A percentile compares a stretch with the other conserved stretches of the same genome.
phyloP scores from a whole-genome alignment of 331 rosid species.

The Cydonia oblonga region DNA sequence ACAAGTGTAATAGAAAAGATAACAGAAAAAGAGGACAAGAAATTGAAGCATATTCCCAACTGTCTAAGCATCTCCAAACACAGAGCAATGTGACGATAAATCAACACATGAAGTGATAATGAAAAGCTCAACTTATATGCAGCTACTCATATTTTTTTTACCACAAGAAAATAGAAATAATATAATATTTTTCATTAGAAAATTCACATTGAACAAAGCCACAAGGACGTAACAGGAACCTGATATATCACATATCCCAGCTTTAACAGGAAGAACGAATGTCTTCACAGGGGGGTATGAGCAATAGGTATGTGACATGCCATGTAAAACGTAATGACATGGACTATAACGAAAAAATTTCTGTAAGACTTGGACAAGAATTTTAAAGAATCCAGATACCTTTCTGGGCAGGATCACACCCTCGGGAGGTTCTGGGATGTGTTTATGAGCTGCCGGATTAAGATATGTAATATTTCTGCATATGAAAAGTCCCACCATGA shows the following conservation, averaged over 20 bases:
- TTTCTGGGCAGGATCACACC: slow-evolving; percentile 64
- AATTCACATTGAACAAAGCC: too few species aligned
- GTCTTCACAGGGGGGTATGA: neutral
- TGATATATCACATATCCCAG: neutral
- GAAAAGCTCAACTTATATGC: neutral
- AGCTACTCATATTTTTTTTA: neutral
- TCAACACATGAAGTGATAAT: neutral
- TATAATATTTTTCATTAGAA: too few species aligned
- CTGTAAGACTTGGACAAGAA: neutral
- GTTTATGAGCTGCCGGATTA: slow-evolving; percentile 45
- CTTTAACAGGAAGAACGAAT: neutral
- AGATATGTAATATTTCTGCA: slow-evolving; percentile 73
- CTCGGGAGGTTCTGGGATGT: slow-evolving; percentile 60
- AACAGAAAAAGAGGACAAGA: neutral
- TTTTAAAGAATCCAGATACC: slow-evolving; percentile 27
- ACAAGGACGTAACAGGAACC: neutral
- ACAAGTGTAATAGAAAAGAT: neutral
- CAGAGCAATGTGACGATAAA: neutral
- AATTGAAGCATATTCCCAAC: neutral
- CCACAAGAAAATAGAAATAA: neutral
- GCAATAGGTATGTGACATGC: neutral
- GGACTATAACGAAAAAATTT: neutral
- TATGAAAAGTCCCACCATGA: slow-evolving; percentile 22
- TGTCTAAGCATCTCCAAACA: neutral
- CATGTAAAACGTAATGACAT: neutral